Evolutionary conservation across 768 basidiomycete genomes (phyloP).

Genomic region (Russula dissimulans): DNA sequence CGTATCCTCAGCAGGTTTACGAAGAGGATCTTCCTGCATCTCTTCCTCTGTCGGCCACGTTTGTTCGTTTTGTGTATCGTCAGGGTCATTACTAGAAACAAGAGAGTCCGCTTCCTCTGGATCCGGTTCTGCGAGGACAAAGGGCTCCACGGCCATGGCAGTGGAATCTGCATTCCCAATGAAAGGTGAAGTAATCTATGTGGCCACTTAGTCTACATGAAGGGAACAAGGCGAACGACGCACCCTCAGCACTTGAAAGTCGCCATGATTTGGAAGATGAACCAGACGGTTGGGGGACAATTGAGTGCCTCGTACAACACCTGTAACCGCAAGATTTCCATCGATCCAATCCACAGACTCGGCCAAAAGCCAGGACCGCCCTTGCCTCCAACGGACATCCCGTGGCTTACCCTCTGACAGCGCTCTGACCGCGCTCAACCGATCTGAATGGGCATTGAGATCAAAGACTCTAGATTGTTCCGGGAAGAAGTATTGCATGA

Average conservation of each 20-base stretch:
- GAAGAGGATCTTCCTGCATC: conserved; percentile 43
- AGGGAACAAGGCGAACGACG: conserved; percentile 18
- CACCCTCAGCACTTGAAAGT: conserved; percentile 79
- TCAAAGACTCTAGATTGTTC: conserved; percentile 70
- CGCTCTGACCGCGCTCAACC: conserved; percentile 61
- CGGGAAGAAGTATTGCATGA: conserved; percentile 92
- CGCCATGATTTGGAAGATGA: conserved; percentile 81
- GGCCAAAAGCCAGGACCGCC: conserved; percentile 67
- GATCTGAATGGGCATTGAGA: conserved; percentile 52
- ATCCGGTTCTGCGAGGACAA: conserved; percentile 55
- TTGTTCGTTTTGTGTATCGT: conserved; percentile 89
- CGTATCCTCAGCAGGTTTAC: conserved; percentile 23
- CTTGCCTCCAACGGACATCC: conserved; percentile 76
- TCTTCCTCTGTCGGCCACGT: conserved; percentile 99
- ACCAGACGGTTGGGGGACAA: conserved; percentile 79
- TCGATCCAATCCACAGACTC: conserved; percentile 57
- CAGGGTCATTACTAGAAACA: conserved; percentile 78
- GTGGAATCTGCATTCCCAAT: conserved; percentile 30
- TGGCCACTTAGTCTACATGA: background rate
- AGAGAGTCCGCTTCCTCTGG: conserved; percentile 70
- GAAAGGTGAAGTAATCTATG: conserved; percentile 60
- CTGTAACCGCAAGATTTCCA: conserved; percentile 65
- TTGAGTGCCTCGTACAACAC: conserved; percentile 70
- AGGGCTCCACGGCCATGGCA: conserved; percentile 61
- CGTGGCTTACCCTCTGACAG: conserved; percentile 79